Percentiles rank a stretch among this genome's conserved stretches.
These are phyloP conservation scores for Fomitopsis pinicola DNA, from an alignment of 1,284 basidiomycete genomes.

Conservation along the genomic window DNA sequence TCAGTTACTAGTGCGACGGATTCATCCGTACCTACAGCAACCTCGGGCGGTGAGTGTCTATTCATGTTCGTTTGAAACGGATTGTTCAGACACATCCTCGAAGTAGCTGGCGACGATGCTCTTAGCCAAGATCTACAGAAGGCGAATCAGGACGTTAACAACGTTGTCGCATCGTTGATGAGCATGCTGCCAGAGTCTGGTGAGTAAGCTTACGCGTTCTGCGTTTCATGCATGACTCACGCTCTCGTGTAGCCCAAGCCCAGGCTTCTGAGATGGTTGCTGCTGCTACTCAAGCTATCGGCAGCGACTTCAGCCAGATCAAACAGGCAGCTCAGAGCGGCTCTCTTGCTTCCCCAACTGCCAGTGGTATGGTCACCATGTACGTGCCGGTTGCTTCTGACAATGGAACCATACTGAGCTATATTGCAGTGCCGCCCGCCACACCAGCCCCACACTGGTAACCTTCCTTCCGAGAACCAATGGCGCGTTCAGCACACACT, in stretches of 20 bases:
- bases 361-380: not conserved
- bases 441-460: not conserved
- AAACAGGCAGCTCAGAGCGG: not conserved
- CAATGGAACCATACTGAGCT: not conserved
- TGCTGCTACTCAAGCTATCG: not conserved
- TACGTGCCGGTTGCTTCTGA: not conserved
- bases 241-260: not conserved
- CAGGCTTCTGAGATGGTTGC: not conserved
- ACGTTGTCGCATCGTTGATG: not conserved
- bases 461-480: slow-evolving; percentile 1
- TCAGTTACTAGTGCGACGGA: not conserved
- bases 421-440: not conserved
- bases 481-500: not conserved
- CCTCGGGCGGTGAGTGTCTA: not conserved
- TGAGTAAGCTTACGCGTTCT: not conserved
- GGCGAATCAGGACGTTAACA: not conserved
- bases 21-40: not conserved
- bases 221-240: not conserved
- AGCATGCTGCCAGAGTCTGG: not conserved
- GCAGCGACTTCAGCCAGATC: slow-evolving; percentile 1
- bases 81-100: not conserved
- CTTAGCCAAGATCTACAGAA: not conserved
- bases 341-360: not conserved
- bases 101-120: not conserved
- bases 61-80: not conserved